Evolutionary conservation across 1,139 yeast genomes (phyloP), one percentile per base, ranked within the genome.

Genomic region (Pichia sp.): DNA sequence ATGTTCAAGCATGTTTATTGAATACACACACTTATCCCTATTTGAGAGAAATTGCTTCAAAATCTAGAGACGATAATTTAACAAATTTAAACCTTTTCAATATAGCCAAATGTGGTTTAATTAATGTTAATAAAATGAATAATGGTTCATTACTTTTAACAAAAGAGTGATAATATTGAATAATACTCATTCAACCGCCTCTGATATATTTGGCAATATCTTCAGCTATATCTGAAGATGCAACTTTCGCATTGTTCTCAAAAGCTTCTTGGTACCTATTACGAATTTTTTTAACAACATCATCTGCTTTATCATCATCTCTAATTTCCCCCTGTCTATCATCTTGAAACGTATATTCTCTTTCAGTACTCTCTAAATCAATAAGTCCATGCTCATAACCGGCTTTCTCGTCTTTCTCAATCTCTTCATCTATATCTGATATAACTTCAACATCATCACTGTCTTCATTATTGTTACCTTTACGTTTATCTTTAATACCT

Each of bases 291-390:
- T 73, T 74, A 9, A 48, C 39, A 11, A 43, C 38, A 25, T 49
- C 45, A 15, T 40, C 26, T 4, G 53, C 52, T 18, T 39, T 38
- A 26, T 46, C 45, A 15, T 42, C 26, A 5, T 65, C 74, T 40
- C 68, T 69, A 10, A 82, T 58, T 55, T 83, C 93, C 11, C 82
- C 78, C 33, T 60, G 64, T 39, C 73, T 70, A 54, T 81, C 88
- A 41, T 78, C 86, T 3, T 86, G 79, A 64, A 81, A 84, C 1
- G 86, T 78, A 55, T 84, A 84, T 56, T 81, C 88, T 54, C 91
- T 69, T 51, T 72, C 72, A 1, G 74, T 69, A 28, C 25, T 34
- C 53, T 81, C 61, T 45, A 81, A 68, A 39, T 71, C 71, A 1
- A 80, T 67, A 44, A 80, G 67, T 0, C 88, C 91, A 43, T 59